A percentile compares a stretch with the other conserved stretches of the same genome.
These are phyloP conservation scores for Leucoagaricus sp. DNA, from an alignment of 1,284 basidiomycete genomes.

Conservation along the genomic window DNA sequence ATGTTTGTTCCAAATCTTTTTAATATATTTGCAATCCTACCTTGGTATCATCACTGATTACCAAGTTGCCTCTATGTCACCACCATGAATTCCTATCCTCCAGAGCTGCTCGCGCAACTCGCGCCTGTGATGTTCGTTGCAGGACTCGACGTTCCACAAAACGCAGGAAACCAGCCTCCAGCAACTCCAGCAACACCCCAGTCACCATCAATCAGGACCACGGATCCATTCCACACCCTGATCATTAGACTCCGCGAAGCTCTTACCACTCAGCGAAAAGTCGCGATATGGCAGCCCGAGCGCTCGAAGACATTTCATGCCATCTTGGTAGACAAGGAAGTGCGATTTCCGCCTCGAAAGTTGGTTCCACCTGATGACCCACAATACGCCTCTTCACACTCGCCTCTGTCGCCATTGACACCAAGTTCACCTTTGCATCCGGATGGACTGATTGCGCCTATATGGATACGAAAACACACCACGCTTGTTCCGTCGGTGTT, in stretches of 20 bases:
- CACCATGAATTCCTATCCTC: slow-evolving; percentile 87
- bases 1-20: slow-evolving; percentile 6
- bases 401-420: slow-evolving; percentile 88
- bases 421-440: slow-evolving; percentile 88
- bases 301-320: slow-evolving; percentile 78
- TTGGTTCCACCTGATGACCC: slow-evolving; percentile 58
- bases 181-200: slow-evolving; percentile 19
- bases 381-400: slow-evolving; percentile 62
- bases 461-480: slow-evolving; percentile 96
- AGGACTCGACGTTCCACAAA: slow-evolving; percentile 58
- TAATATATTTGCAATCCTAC: background rate
- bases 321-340: slow-evolving; percentile 78
- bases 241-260: slow-evolving; percentile 61
- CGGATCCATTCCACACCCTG: slow-evolving; percentile 62
- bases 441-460: slow-evolving; percentile 93
- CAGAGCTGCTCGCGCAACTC: slow-evolving; percentile 81
- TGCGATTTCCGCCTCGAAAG: slow-evolving; percentile 88
- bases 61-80: background rate
- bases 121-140: slow-evolving; percentile 93
- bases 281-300: slow-evolving; percentile 65
- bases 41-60: background rate
- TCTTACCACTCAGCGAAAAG: slow-evolving; percentile 59
- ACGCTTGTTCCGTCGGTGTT: slow-evolving; percentile 91
- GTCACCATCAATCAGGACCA: slow-evolving; percentile 33
- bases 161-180: slow-evolving; percentile 23